Evolutionary conservation across 352 stramenopile genomes (phyloP).

Genomic region (Plasmopara muralis): DNA sequence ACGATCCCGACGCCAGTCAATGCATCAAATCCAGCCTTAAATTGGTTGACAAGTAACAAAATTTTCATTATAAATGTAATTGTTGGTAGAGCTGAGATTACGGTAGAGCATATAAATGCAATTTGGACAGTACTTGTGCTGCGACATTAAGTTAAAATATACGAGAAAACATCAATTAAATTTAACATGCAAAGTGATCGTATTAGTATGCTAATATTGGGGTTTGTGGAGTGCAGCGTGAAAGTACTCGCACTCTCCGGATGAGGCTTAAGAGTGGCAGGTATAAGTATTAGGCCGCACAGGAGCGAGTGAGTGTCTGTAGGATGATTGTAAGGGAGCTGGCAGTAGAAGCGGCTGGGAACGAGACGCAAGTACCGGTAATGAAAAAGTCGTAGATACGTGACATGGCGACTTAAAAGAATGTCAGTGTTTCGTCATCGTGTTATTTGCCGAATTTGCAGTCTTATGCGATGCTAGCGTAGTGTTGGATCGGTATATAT

Average conservation of each 20-base stretch:
- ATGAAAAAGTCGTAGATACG: slow-evolving; percentile 27
- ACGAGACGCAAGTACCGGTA: slow-evolving; percentile 11
- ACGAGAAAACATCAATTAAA: too few relatives aligned
- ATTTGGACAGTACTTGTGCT: too few relatives aligned
- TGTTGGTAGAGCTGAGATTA: slow-evolving; percentile 23
- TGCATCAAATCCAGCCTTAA: neutral
- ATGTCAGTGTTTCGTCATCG: neutral
- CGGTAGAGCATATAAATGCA: neutral
- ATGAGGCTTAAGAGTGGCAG: slow-evolving; percentile 33
- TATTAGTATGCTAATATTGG: slow-evolving; percentile 3
- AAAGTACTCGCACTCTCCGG: slow-evolving; percentile 41
- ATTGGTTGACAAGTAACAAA: neutral
- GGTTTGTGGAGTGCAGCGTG: slow-evolving; percentile 22
- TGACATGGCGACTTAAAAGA: neutral
- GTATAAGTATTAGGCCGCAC: slow-evolving; percentile 20
- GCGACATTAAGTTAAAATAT: too few relatives aligned
- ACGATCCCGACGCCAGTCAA: slow-evolving; percentile 15
- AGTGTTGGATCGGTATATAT: slow-evolving; percentile 51
- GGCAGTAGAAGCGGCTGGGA: slow-evolving; percentile 11
- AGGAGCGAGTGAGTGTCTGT: slow-evolving; percentile 34
- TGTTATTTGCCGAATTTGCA: slow-evolving; percentile 8
- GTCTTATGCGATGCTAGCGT: slow-evolving; percentile 34
- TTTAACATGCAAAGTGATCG: neutral
- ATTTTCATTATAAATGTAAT: slow-evolving; percentile 26
- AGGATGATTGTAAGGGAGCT: slow-evolving; percentile 16